These are phyloP conservation scores for Eragrostis curvula DNA, from an alignment of 176 grass and related monocot genomes.

Conservation along the genomic window DNA sequence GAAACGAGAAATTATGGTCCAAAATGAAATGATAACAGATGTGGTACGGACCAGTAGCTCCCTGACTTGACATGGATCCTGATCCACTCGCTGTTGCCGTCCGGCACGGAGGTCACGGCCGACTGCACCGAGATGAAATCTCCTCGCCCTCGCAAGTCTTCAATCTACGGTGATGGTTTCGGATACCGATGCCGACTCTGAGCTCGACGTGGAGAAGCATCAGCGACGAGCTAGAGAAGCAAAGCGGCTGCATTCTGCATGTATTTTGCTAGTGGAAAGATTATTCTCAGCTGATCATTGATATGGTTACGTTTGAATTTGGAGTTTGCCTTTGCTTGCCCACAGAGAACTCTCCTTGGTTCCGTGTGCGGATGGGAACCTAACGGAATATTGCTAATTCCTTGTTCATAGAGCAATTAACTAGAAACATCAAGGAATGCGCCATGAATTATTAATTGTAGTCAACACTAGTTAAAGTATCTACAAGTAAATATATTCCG, in stretches of 20 bases:
- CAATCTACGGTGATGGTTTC: constrained; percentile 40
- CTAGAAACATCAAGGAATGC: too few species aligned
- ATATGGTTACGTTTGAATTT: not conserved
- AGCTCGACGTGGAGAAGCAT: not conserved
- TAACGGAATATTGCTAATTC: too few species aligned
- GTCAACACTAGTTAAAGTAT: too few species aligned
- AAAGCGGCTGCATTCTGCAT: not conserved
- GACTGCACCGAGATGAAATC: constrained; percentile 57
- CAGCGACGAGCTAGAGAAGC: not conserved
- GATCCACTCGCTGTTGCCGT: constrained; percentile 60
- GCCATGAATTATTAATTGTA: too few species aligned
- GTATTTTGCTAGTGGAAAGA: not conserved
- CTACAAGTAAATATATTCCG: too few species aligned
- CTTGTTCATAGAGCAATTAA: too few species aligned
- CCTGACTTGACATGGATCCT: constrained; percentile 49
- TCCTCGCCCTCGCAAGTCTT: constrained; percentile 26
- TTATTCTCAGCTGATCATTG: not conserved
- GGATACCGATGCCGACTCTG: not conserved
- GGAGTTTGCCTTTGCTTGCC: not conserved
- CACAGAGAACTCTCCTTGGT: not conserved
- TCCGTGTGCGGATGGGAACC: not conserved
- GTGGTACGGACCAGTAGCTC: constrained; percentile 45
- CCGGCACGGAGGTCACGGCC: constrained; percentile 50
- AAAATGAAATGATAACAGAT: not conserved
- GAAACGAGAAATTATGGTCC: too few species aligned